These are phyloP conservation scores for Podospora anserina DNA, from an alignment of 495 filamentous ascomycete species.

Conservation along the genomic window DNA sequence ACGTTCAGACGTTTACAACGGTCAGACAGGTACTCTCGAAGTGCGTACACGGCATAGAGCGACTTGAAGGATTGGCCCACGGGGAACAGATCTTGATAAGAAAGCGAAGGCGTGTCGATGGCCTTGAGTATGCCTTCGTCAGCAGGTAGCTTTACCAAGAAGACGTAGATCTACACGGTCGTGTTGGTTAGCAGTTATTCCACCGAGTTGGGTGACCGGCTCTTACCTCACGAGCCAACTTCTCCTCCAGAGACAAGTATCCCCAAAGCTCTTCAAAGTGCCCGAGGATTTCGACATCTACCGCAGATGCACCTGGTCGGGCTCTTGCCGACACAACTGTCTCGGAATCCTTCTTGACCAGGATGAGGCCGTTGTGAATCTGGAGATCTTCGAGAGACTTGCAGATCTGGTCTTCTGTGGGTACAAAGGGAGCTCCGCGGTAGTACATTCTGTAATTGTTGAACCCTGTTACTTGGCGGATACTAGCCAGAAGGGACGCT, in stretches of 20 bases:
- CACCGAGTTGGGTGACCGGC: neutral
- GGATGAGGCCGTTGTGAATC: slow-evolving; percentile 59
- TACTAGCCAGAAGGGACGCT: slow-evolving; percentile 59
- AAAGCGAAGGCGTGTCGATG: slow-evolving; percentile 52
- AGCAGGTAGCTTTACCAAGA: slow-evolving; percentile 69
- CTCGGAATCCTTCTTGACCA: slow-evolving; percentile 50
- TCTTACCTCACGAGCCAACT: slow-evolving; percentile 63
- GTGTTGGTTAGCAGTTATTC: slow-evolving; percentile 24
- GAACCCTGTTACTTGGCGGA: slow-evolving; percentile 67
- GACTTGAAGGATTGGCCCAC: slow-evolving; percentile 67
- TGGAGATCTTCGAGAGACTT: slow-evolving; percentile 56
- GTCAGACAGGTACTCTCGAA: slow-evolving; percentile 47
- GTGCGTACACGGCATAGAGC: slow-evolving; percentile 67
- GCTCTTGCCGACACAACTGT: slow-evolving; percentile 31
- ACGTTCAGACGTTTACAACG: slow-evolving; percentile 25
- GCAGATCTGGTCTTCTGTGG: slow-evolving; percentile 47
- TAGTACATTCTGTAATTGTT: slow-evolving; percentile 59
- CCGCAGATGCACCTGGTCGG: slow-evolving; percentile 44
- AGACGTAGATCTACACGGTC: slow-evolving; percentile 62
- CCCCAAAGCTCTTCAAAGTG: slow-evolving; percentile 85
- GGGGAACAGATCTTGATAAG: slow-evolving; percentile 62
- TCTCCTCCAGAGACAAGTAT: slow-evolving; percentile 72
- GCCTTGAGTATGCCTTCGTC: slow-evolving; percentile 58
- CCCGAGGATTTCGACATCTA: slow-evolving; percentile 73
- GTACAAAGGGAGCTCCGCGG: slow-evolving; percentile 47